These are phyloP conservation scores for Eremothecium sinecaudum DNA, from an alignment of 1,139 yeast genomes.

Conservation along the genomic window DNA sequence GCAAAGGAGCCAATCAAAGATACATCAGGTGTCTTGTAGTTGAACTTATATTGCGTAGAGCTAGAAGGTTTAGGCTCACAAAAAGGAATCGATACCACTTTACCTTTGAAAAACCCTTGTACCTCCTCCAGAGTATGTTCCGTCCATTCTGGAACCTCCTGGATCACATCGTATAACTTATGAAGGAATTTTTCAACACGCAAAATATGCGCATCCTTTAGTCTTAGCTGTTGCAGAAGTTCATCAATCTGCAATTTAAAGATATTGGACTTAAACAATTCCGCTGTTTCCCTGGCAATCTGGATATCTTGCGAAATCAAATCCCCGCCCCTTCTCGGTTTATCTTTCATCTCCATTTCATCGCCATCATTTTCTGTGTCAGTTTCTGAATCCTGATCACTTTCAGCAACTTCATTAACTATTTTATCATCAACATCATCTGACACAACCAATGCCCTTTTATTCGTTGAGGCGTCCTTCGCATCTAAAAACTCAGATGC, in stretches of 20 bases:
- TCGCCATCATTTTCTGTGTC: constrained; percentile 9
- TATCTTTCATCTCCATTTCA: constrained; percentile 13
- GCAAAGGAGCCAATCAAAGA: constrained; percentile 87
- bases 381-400: not conserved
- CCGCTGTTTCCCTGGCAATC: constrained; percentile 87
- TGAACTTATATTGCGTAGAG: constrained; percentile 58
- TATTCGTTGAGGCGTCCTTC: constrained; percentile 7
- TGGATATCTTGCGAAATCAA: constrained; percentile 69
- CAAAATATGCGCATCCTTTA: constrained; percentile 59
- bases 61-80: constrained; percentile 75
- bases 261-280: constrained; percentile 84
- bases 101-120: constrained; percentile 40
- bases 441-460: constrained; percentile 10
- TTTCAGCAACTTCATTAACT: not conserved
- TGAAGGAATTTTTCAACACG: constrained; percentile 71
- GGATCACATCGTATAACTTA: constrained; percentile 60
- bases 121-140: constrained; percentile 47
- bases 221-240: constrained; percentile 62
- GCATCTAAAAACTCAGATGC: constrained; percentile 15
- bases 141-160: constrained; percentile 48
- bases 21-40: constrained; percentile 63
- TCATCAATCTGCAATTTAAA: constrained; percentile 94
- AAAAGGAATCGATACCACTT: constrained; percentile 62
- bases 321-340: constrained; percentile 12
- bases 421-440: not conserved